Evolutionary conservation across 2,329 filamentous ascomycete genomes (phyloP).

Genomic region (Colletotrichum neosansevieriae): DNA sequence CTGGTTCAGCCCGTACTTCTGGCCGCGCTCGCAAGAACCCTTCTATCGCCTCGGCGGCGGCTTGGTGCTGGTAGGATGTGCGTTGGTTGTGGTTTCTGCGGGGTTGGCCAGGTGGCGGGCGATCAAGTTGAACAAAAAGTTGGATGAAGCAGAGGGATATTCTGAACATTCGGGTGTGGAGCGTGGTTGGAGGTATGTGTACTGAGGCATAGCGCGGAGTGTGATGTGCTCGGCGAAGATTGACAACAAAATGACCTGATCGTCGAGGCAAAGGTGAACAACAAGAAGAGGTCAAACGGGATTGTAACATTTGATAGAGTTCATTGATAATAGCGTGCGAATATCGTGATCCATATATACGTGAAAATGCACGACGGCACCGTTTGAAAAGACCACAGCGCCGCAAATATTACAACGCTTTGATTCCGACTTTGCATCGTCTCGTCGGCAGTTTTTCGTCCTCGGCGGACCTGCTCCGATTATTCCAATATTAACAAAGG

Average conservation of each 20-base stretch:
- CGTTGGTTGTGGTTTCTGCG: slow-evolving; percentile 64
- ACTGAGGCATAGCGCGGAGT: neutral
- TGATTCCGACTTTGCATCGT: neutral
- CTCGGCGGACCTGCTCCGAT: neutral
- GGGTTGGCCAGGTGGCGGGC: slow-evolving; percentile 42
- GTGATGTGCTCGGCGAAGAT: neutral
- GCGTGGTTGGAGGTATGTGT: slow-evolving; percentile 42
- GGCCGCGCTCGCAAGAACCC: slow-evolving; percentile 44
- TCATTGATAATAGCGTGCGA: slow-evolving; percentile 3
- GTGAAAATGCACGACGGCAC: neutral
- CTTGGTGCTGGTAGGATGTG: slow-evolving; percentile 66
- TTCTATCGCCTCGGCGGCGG: slow-evolving; percentile 46
- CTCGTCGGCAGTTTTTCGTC: neutral
- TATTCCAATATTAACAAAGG: slow-evolving; percentile 11
- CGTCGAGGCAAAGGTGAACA: neutral
- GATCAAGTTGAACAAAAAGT: slow-evolving; percentile 43
- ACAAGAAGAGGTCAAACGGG: neutral
- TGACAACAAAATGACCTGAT: neutral
- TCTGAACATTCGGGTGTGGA: slow-evolving; percentile 42
- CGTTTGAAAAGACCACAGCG: neutral
- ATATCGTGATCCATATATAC: slow-evolving; percentile 22
- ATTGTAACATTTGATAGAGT: no score
- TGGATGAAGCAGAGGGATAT: slow-evolving; percentile 45
- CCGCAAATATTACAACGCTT: slow-evolving; percentile 2
- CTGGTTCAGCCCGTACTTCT: slow-evolving; percentile 56